Conservation (phyloP, 805 yeast genomes). For the Candida silvatica region DNA sequence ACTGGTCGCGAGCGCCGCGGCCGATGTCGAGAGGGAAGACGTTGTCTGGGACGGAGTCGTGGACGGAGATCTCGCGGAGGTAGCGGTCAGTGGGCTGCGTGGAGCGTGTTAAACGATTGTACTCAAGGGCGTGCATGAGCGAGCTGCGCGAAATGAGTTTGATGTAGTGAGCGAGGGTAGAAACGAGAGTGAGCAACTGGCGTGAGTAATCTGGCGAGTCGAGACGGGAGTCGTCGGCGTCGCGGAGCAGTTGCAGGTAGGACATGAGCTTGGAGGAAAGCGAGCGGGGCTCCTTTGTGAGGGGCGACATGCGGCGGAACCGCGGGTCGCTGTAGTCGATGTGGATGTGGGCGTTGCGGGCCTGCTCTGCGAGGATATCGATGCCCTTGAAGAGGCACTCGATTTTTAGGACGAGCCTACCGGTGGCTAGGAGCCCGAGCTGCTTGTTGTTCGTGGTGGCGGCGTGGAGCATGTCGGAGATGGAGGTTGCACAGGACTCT, state of each 20-base stretch:
- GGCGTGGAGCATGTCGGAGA: constrained; percentile 82
- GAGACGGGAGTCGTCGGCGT: constrained; percentile 30
- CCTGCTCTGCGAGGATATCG: constrained; percentile 34
- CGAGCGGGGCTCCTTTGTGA: constrained; percentile 67
- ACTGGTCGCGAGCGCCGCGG: constrained; percentile 63
- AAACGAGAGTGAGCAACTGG: constrained; percentile 69
- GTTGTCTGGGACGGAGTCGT: constrained; percentile 31
- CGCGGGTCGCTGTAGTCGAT: constrained; percentile 12
- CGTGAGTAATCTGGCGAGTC: constrained; percentile 38
- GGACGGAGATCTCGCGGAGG: constrained; percentile 42
- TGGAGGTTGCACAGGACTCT: constrained; percentile 81
- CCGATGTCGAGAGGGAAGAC: constrained; percentile 41
- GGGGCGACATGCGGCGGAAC: constrained; percentile 25
- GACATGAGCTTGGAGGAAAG: constrained; percentile 86
- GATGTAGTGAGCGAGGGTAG: constrained; percentile 88
- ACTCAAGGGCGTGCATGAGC: constrained; percentile 63
- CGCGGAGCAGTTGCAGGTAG: constrained; percentile 75
- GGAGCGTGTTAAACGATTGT: constrained; percentile 48
- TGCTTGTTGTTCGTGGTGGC: constrained; percentile 68
- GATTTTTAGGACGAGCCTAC: constrained; percentile 60
- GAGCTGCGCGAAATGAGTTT: constrained; percentile 80
- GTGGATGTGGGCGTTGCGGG: constrained; percentile 10
- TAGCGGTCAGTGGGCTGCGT: constrained; percentile 57
- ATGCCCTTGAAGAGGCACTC: constrained; percentile 73
- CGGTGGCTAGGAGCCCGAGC: constrained; percentile 63